A percentile compares a stretch with the other conserved stretches of the same genome.
Conservation (phyloP, 2,329 filamentous ascomycete species). For the Fusarium dlaminii region DNA sequence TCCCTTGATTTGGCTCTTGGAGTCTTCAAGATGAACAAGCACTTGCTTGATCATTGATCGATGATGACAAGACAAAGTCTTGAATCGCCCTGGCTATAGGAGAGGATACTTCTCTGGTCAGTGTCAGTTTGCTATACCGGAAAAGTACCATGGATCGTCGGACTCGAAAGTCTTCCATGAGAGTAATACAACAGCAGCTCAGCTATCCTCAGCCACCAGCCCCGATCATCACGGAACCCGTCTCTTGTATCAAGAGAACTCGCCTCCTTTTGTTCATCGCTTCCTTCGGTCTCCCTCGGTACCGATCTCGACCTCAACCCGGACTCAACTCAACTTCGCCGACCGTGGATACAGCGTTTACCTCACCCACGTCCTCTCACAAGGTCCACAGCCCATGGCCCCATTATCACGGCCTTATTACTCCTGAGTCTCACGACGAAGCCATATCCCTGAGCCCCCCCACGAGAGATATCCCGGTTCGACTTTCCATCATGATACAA, state of each 20-base stretch:
- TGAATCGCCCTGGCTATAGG: not conserved
- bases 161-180: not conserved
- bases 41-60: not conserved
- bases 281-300: not conserved
- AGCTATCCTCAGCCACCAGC: not conserved
- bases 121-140: not conserved
- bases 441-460: conserved; percentile 11
- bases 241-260: not conserved
- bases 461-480: conserved; percentile 23
- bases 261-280: conserved; percentile 6
- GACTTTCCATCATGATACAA: not conserved
- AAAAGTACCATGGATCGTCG: not conserved
- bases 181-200: not conserved
- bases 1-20: not conserved
- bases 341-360: conserved; percentile 19
- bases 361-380: conserved; percentile 18
- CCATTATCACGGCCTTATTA: conserved; percentile 27
- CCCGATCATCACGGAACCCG: not conserved
- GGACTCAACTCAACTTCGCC: not conserved
- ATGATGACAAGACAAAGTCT: not conserved
- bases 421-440: conserved; percentile 20
- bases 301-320: not conserved
- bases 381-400: conserved; percentile 19
- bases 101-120: not conserved
- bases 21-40: not conserved